Conservation (phyloP, 2,329 filamentous ascomycete genomes). For the Aschersonia sp. region DNA sequence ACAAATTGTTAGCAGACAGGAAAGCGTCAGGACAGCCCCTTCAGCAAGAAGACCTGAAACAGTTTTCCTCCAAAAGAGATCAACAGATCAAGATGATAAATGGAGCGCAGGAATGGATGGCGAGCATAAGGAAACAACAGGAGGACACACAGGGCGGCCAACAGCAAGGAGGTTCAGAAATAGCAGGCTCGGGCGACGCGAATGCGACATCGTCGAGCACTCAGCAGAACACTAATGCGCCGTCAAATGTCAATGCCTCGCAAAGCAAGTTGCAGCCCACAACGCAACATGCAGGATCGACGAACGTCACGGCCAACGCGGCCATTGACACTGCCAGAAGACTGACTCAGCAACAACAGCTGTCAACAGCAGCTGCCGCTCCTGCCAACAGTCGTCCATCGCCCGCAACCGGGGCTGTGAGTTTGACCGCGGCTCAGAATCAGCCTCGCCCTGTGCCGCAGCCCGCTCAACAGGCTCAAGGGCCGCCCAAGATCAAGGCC, state of each 20-base stretch:
- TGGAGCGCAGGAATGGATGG: constrained; percentile 33
- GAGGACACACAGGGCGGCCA: constrained; percentile 15
- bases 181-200: constrained; percentile 9
- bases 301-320: constrained; percentile 27
- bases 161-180: constrained; percentile 6
- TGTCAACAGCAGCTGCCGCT: constrained; percentile 10
- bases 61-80: constrained; percentile 27
- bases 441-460: constrained; percentile 15
- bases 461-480: constrained; percentile 11
- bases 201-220: constrained; percentile 11
- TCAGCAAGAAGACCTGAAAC: constrained; percentile 31
- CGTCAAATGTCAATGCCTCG: constrained; percentile 8
- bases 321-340: constrained; percentile 31
- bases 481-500: constrained; percentile 12
- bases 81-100: constrained; percentile 27
- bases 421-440: constrained; percentile 9
- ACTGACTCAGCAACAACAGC: constrained; percentile 14
- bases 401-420: constrained; percentile 13
- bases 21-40: constrained; percentile 27
- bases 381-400: constrained; percentile 8
- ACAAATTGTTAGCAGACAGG: constrained; percentile 26
- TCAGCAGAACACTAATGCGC: constrained; percentile 10
- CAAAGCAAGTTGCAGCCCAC: constrained; percentile 14
- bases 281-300: constrained; percentile 19
- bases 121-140: constrained; percentile 31